phyloP scores from a whole-genome alignment of 768 basidiomycete genomes.

The Postia placenta region DNA sequence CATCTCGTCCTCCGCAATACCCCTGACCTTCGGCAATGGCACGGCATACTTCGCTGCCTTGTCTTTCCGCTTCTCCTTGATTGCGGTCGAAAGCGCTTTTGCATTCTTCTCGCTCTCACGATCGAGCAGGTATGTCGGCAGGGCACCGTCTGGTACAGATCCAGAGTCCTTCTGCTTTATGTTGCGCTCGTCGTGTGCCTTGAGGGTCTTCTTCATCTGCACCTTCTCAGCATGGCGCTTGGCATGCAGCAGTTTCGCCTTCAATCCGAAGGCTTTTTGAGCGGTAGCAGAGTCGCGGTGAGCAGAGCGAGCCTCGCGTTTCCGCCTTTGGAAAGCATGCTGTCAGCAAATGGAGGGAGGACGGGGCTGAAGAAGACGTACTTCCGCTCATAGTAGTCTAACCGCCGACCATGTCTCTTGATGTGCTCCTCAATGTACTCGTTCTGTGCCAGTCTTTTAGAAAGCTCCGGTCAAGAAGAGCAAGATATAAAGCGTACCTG shows the following conservation, averaged over 20 bases:
- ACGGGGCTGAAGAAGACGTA: conserved; percentile 34
- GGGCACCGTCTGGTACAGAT: conserved; percentile 79
- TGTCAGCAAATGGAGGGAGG: not conserved
- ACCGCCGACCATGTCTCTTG: conserved; percentile 90
- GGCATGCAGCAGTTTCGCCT: conserved; percentile 96
- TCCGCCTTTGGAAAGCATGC: conserved; percentile 47
- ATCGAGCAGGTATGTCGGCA: conserved; percentile 94
- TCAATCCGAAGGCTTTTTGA: conserved; percentile 93
- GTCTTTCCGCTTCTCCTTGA: conserved; percentile 99
- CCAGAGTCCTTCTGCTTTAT: conserved; percentile 90
- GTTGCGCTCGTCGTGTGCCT: conserved; percentile 98
- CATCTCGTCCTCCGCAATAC: conserved; percentile 99
- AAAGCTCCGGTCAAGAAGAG: not conserved
- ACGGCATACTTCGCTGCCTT: conserved; percentile 98
- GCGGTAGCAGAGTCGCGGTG: conserved; percentile 78
- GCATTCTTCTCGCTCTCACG: conserved; percentile 98
- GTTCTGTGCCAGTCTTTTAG: conserved; percentile 49
- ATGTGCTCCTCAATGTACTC: conserved; percentile 99
- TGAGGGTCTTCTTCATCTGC: conserved; percentile 98
- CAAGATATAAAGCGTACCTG: conserved; percentile 41
- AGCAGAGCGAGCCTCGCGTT: conserved; percentile 71
- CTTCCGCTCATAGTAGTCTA: conserved; percentile 96
- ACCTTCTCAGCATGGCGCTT: conserved; percentile 97
- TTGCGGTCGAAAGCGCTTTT: conserved; percentile 89
- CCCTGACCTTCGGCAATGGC: conserved; percentile 92